Percentiles rank a stretch among this genome's conserved stretches.
Conservation (phyloP, 83 land plant genomes). For the Picea engelmannii region DNA sequence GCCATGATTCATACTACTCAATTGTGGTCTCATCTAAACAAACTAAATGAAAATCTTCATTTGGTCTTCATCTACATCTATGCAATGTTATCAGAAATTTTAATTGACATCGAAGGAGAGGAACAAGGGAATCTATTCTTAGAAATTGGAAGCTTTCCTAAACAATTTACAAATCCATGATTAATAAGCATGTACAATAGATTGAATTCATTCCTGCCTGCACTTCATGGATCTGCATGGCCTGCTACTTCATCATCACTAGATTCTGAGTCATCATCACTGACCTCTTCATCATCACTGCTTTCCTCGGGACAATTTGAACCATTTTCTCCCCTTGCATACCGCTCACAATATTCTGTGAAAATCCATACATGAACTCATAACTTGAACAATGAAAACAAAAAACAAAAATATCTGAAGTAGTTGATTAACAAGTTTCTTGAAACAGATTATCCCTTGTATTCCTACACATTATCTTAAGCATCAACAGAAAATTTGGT, state of each 20-base stretch:
- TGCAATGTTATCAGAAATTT: not conserved
- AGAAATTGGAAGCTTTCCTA: not conserved
- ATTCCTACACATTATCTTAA: not conserved
- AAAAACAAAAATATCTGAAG: not conserved
- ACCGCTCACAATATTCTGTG: slow-evolving; percentile 76
- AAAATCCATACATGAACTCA: not conserved
- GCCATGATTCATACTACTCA: no score
- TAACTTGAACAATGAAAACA: not conserved
- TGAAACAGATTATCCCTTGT: not conserved
- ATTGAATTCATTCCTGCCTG: not conserved
- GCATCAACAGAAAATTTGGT: slow-evolving; percentile 4
- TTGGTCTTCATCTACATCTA: no score
- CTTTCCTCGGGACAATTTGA: slow-evolving; percentile 35
- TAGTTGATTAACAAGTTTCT: not conserved
- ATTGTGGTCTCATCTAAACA: no score
- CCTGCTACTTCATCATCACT: slow-evolving; percentile 9
- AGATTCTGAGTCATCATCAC: slow-evolving; percentile 27
- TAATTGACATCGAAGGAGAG: not conserved
- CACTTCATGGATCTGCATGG: slow-evolving; percentile 13
- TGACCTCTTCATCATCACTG: slow-evolving; percentile 53
- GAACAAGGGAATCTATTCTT: not conserved
- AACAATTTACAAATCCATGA: slow-evolving; percentile 9
- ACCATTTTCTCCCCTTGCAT: slow-evolving; percentile 68
- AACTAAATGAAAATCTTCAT: no score
- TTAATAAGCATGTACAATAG: slow-evolving; percentile 3